Base-by-base conservation (phyloP, 495 filamentous ascomycete genomes). In the Penicillium steckii region DNA sequence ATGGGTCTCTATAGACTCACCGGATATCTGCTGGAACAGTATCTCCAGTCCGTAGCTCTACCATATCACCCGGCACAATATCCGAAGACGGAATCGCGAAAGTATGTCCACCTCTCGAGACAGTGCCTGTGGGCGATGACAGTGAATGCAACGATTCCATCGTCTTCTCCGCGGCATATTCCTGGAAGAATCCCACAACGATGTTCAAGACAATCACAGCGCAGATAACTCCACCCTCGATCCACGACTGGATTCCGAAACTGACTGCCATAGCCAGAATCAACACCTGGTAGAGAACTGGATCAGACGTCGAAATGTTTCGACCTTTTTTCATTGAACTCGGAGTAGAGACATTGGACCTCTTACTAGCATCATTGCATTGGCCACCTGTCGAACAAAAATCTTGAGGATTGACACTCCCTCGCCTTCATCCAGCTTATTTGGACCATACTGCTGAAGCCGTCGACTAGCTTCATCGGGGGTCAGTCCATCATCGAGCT, bases 31-130 rank as follows among this genome's bases (percentile, higher is more conserved):
- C 90, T 9, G 90, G 90, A 3, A 93, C 81, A 2, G 86, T 90
- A 68, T 93, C 90, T 29, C 90, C 90, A 60, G 89, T 88, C 76
- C 89, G 90, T 33, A 95, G 67, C 44, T 86, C 78, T 37, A 91
- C 74, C 60, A 94, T 79, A 66, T 86, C 83, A n/a, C 84, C 84
- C 7, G 78, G 81, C 2, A 86, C 82, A 35, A 83, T 71, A 46
- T 83, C 79, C 18, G 60, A 64, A 8, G 80, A 78, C 9, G 79
- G 72, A 22, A 87, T 67, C 17, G 71, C 81, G 38, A 73, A 48
- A 44, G 72, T 74, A 49, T 78, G 68, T 0, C 79, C 79, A 47
- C 80, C 70, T 12, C 85, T 73, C n/a, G 86, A 72, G 1, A 79
- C 78, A 9, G 65, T 76, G 5, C 82, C 83, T 0, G 83, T 85